Base-by-base conservation (phyloP, 2,329 filamentous ascomycete species). In the Aspergillus intermedius region DNA sequence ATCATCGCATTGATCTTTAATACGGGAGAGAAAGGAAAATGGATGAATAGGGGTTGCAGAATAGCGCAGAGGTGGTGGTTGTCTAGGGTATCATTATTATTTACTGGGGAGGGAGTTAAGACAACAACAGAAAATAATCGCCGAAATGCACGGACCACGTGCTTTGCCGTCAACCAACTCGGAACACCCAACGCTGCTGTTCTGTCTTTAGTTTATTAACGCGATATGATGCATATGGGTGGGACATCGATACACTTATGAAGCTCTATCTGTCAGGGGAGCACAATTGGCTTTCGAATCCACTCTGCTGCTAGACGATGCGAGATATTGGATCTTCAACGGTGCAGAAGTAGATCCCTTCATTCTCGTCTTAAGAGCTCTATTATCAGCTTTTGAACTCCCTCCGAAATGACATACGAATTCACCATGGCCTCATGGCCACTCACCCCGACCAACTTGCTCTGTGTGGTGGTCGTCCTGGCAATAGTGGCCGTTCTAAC, bases 81-180 rank as follows among this genome's bases (percentile, higher is more conserved):
- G 35, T 30, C 25, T 12, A 30, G 25, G 25, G 25, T 30, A 30
- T 55, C 9, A 39, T 49, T 32, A 44, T 47, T 46, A 46, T 47
- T 42, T n/a, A 10, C 51, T 13, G 13, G 47, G 7, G 58, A 54
- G 52, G 54, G 58, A 56, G 49, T 54, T 59, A 55, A 58, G 55
- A 50, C 52, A 50, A 50, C 45, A 55, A 51, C 48, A 49, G 44
- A 56, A 54, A 57, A 57, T 59, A 58, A 58, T 60, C 56, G 47
- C 53, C 58, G 54, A 60, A 41, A 46, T 34, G 55, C 58, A 59
- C 58, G 34, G 59, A 56, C 59, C 59, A 61, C 55, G 56, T 59
- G 55, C 54, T 44, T 19, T 30, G 25, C 10, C 25, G 25, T 30
- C 25, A 30, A 30, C 25, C 25, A 30, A 22, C 4, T 22, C 21